Base-by-base conservation (phyloP, 169 alveolate species). In the Eimeria falciformis region DNA sequence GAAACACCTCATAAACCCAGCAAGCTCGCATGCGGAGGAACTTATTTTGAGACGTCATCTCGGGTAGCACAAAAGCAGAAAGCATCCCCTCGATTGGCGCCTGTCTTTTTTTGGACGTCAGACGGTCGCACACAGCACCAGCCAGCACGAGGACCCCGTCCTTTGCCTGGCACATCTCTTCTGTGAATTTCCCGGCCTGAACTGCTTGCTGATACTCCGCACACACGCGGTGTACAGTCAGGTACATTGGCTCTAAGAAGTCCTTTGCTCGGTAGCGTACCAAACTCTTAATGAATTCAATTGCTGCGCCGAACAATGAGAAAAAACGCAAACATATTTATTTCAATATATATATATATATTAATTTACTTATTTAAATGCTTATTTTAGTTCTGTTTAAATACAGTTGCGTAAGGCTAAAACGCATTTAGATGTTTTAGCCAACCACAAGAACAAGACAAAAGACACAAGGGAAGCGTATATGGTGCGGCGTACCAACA, bases 11-110 rank as follows among this genome's bases (percentile, higher is more conserved):
- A 21, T 47, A 86, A 4, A 86, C 92, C 62, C 78, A 46, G 86
- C 92, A 86, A 5, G 92, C 92, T 12, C 92, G 53, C 77, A 86
- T 4, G 29, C 92, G 85, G 7, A 86, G 71, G 29, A 86, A 86
- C 55, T 86, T 86, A 58, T 86, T 68, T 29, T 58, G 46, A 3
- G 77, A 45, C 7, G 4, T 23, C 62, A 86, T 23, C 11, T 69
- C 87, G 21, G 92, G 92, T 27, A 86, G 47, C 46, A 86, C 92
- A 53, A 69, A 86, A 11, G 11, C 9, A n/a, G 75, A 27, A 37
- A 86, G 62, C 45, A 86, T 43, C n/a, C 17, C 85, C 50, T 86
- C 86, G 50, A 86, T 29, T 1, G 92, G 92, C 43, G 77, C 83
- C 43, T 69, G 73, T 11, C 92, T 29, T 29, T 86, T 86, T 66